phyloP scores from a whole-genome alignment of 768 basidiomycete genomes.

The Hirschioporus abietinus region DNA sequence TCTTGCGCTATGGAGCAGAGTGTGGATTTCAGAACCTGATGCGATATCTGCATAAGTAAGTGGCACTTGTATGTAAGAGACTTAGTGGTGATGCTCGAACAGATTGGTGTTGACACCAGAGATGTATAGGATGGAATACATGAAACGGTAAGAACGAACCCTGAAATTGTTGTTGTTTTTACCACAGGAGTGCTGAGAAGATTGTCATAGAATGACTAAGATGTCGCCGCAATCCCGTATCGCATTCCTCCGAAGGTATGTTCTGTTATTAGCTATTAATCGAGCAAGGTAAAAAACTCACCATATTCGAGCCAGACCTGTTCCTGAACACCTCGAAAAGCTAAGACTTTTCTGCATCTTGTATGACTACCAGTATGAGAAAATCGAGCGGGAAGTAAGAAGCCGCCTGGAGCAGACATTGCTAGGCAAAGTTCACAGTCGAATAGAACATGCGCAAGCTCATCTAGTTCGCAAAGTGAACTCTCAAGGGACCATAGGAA shows the following conservation, averaged over 20 bases:
- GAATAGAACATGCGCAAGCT: background rate
- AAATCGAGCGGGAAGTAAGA: background rate
- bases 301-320: background rate
- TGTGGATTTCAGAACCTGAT: background rate
- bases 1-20: background rate
- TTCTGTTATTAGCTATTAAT: background rate
- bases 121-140: background rate
- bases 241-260: background rate
- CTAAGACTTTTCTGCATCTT: constrained; percentile 3
- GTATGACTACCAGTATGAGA: constrained; percentile 3
- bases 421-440: constrained; percentile 1
- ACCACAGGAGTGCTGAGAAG: background rate
- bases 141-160: background rate
- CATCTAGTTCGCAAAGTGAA: background rate
- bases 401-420: background rate
- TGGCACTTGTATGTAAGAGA: background rate
- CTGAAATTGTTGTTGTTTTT: background rate
- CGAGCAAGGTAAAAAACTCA: background rate
- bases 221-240: background rate
- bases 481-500: background rate
- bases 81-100: background rate
- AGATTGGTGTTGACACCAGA: constrained; percentile 3
- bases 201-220: background rate
- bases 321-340: background rate
- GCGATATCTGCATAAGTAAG: background rate